These are phyloP conservation scores for Globisporangium cederbergense DNA, from an alignment of 352 stramenopile species.

Conservation along the genomic window DNA sequence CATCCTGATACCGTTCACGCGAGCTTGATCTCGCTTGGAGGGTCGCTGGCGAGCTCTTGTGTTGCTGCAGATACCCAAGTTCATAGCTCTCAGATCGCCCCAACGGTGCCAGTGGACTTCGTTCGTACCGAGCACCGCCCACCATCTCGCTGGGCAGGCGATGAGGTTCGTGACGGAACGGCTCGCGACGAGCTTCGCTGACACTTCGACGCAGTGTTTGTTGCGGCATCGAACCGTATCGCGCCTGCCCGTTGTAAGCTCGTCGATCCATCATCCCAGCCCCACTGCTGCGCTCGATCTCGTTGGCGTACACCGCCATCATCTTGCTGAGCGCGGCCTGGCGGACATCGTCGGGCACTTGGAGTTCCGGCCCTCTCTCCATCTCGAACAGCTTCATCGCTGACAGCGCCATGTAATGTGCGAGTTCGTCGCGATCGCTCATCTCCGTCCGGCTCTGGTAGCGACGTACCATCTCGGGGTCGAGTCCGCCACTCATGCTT, in stretches of 20 bases:
- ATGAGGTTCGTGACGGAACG: neutral
- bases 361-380: constrained; percentile 38
- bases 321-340: constrained; percentile 65
- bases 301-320: constrained; percentile 71
- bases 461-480: constrained; percentile 6
- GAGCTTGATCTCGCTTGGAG: neutral
- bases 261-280: constrained; percentile 10
- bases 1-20: constrained; percentile 31
- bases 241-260: neutral
- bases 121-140: neutral
- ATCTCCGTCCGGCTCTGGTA: constrained; percentile 6
- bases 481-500: neutral
- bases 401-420: constrained; percentile 63
- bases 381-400: constrained; percentile 79
- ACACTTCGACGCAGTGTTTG: constrained; percentile 11
- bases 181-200: constrained; percentile 3
- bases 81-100: constrained; percentile 4
- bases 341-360: constrained; percentile 55
- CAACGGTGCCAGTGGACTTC: neutral
- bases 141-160: neutral
- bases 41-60: constrained; percentile 12
- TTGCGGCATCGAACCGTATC: neutral
- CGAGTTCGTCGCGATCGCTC: constrained; percentile 31
- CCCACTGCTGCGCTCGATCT: constrained; percentile 45
- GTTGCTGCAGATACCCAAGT: constrained; percentile 10